Base-by-base conservation (phyloP, 1,139 yeast species). In the Protomyces inundatus region DNA sequence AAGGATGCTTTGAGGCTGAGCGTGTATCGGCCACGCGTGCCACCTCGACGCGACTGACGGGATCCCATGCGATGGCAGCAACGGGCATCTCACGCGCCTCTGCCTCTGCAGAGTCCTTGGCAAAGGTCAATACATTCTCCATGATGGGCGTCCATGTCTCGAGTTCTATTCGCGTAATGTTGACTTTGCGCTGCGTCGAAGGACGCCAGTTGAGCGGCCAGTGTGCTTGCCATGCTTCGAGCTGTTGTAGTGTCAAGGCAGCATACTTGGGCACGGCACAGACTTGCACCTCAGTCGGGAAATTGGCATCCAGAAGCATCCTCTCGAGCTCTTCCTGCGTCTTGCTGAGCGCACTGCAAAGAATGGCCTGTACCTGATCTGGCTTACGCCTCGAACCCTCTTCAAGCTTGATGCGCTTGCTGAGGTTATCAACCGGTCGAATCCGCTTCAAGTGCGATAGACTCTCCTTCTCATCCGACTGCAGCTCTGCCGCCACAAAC, bases 1-100 rank as follows among this genome's bases (percentile, higher is more conserved):
- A 77, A 0, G 90, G 88, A 66, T 81, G 76, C 40, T 74, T 71
- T 9, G 71, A 65, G 0, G 67, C 57, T 1, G 69, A 66, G 39
- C 87, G 73, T 5, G 68, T 64, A 69, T 84, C 88, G 0, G 66
- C 51, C 0, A 76, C 70, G 0, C 76, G 65, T 0, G 80, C 75
- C 40, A 81, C 69, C 0, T 80, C 73, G 36, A 71, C 68, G 48
- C 78, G 76, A 0, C 73, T 73, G 3, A 56, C 68, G 0, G 84
- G 84, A 68, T 84, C 82, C 7, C 82, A 83, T 60, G 84, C 78
- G 4, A 80, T 69, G 0, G 84, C 79, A 1, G 78, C 79, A 0
- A 80, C 72, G 0, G 83, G 82, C 1, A 74, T 60, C 37, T 72
- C 68, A 3, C 42, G 42, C 14, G 62, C 40, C 4, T 46, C 10